Percentiles rank a stretch among this genome's conserved stretches.
Conservation (phyloP, 192 early-diverging fungal genomes). For the Chytriomyces confervae region DNA sequence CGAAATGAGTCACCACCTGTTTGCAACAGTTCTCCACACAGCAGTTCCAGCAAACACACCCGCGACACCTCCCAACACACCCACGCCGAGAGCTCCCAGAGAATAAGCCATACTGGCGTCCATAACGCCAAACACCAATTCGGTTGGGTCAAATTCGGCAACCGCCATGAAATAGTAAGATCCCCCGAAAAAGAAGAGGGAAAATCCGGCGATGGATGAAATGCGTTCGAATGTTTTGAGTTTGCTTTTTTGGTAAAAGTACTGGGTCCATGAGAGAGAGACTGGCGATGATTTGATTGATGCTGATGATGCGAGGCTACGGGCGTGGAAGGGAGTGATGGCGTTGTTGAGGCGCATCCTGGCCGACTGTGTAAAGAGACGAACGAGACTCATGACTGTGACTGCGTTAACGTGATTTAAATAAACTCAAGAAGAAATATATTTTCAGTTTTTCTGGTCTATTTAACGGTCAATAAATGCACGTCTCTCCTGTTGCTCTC, state of each 20-base stretch:
- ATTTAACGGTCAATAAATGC: too few relatives aligned
- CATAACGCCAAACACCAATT: slow-evolving; percentile 45
- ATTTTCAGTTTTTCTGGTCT: too few relatives aligned
- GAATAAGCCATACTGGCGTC: slow-evolving; percentile 48
- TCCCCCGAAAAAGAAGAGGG: slow-evolving; percentile 39
- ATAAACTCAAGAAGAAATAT: too few relatives aligned
- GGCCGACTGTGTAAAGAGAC: too few relatives aligned
- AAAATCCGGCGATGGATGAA: slow-evolving; percentile 26
- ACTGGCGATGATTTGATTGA: too few relatives aligned
- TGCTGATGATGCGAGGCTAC: too few relatives aligned
- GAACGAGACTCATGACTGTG: too few relatives aligned
- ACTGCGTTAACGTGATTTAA: too few relatives aligned
- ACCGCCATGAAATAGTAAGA: slow-evolving; percentile 53
- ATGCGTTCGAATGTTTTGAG: slow-evolving; percentile 41
- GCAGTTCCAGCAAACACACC: slow-evolving; percentile 40
- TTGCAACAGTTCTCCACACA: slow-evolving; percentile 46
- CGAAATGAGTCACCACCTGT: slow-evolving; percentile 31
- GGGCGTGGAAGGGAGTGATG: too few relatives aligned
- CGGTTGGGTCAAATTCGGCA: slow-evolving; percentile 55
- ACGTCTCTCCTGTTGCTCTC: neutral
- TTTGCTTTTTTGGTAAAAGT: slow-evolving; percentile 47
- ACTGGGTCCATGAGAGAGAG: slow-evolving; percentile 49
- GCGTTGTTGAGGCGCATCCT: too few relatives aligned
- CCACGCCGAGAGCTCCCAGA: slow-evolving; percentile 44
- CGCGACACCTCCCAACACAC: slow-evolving; percentile 17